These are phyloP conservation scores for Cicer cuneatum DNA, from an alignment of 306 rosid genomes.

Conservation along the genomic window DNA sequence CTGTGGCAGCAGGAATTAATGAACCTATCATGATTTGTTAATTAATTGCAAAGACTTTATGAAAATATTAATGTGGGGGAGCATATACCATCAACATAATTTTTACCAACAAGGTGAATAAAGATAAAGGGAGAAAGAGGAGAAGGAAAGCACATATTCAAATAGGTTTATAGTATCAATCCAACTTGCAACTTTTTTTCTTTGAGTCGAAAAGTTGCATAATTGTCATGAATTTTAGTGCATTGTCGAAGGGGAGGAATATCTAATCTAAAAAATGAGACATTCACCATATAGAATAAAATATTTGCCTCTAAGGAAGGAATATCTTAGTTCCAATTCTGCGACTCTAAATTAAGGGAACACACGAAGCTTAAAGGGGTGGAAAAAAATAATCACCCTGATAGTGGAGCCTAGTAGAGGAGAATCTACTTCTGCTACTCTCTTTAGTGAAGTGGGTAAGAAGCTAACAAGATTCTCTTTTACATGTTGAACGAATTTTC, in stretches of 20 bases:
- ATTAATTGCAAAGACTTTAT: conserved; percentile 43
- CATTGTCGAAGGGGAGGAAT: conserved; percentile 64
- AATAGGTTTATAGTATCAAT: conserved; percentile 77
- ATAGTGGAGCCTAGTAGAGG: conserved; percentile 61
- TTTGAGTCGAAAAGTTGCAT: conserved; percentile 75
- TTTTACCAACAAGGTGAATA: conserved; percentile 59
- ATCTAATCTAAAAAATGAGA: conserved; percentile 72
- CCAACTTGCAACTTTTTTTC: conserved; percentile 75
- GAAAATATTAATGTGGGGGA: conserved; percentile 39
- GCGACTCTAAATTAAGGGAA: conserved; percentile 91
- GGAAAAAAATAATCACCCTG: conserved; percentile 40
- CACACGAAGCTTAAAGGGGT: conserved; percentile 76
- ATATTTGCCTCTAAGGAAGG: conserved; percentile 75
- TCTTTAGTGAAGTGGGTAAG: conserved; percentile 93
- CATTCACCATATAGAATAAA: conserved; percentile 73
- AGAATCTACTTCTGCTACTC: conserved; percentile 83
- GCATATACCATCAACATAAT: conserved; percentile 64
- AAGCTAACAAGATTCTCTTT: conserved; percentile 97
- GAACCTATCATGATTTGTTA: conserved; percentile 58
- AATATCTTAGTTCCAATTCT: conserved; percentile 96
- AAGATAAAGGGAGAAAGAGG: conserved; percentile 47
- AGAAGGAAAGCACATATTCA: conserved; percentile 77
- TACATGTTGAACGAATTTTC: conserved; percentile 47
- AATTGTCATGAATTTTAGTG: conserved; percentile 79
- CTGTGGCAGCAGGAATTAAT: conserved; percentile 47